phyloP scores from a whole-genome alignment of 495 filamentous ascomycete species.

The Lentithecium fluviatile region DNA sequence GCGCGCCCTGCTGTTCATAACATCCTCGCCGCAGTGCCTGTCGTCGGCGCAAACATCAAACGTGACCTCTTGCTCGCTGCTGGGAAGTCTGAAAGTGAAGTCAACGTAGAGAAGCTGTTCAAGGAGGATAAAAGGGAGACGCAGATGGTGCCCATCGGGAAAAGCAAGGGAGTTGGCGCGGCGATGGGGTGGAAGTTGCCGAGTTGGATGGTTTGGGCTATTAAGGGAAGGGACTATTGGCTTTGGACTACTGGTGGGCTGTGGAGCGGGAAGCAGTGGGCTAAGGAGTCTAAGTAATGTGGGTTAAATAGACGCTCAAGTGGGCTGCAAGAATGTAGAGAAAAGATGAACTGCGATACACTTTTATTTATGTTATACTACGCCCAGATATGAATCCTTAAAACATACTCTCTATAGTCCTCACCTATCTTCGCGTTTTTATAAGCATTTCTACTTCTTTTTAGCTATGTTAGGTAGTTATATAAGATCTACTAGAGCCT shows the following conservation, averaged over 20 bases:
- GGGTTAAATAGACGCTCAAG: no score
- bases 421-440: no score
- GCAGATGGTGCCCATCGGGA: slow-evolving; percentile 56
- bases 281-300: slow-evolving; percentile 17
- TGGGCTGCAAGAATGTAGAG: no score
- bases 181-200: slow-evolving; percentile 56
- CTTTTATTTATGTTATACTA: no score
- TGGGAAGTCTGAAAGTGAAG: neutral
- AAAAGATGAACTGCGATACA: no score
- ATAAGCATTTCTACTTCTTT: no score
- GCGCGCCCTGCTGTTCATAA: slow-evolving; percentile 42
- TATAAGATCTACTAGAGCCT: no score
- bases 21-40: slow-evolving; percentile 45
- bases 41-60: slow-evolving; percentile 50
- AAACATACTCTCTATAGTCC: no score
- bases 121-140: slow-evolving; percentile 40
- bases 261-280: slow-evolving; percentile 34
- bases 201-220: slow-evolving; percentile 56
- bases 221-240: slow-evolving; percentile 61
- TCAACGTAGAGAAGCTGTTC: slow-evolving; percentile 36
- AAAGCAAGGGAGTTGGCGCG: slow-evolving; percentile 55
- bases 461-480: no score
- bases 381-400: no score
- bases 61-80: slow-evolving; percentile 39
- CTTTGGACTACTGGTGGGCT: slow-evolving; percentile 31